Evolutionary conservation across 169 alveolate species (phyloP), one percentile per base, ranked within the genome.

Genomic region (Babesia caballi): DNA sequence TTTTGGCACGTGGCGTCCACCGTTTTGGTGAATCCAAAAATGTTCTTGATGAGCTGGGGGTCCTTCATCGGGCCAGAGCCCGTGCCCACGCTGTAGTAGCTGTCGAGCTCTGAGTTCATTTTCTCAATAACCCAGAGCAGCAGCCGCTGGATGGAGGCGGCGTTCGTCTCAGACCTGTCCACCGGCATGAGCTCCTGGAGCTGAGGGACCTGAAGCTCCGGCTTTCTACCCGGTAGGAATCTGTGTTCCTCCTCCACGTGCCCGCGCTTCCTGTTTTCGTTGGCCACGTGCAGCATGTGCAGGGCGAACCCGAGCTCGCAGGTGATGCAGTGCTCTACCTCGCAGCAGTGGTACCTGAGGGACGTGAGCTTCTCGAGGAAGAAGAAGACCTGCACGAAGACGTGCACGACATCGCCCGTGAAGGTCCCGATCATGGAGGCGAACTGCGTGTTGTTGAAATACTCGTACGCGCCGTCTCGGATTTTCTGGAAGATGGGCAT

Each of bases 221-320:
- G 50, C 32, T 49, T 33, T 25, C 50, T 56, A 42, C 46, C 40
- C 33, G 47, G 19, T 23, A 3, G 11, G 33, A 25, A 21, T 21
- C 15, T 51, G 33, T 41, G 17, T 25, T 68, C 65, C 23, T 25
- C 74, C 30, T 69, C 77, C 36, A 27, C 36, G 27, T 35, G 15
- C 14, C 74, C 68, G 17, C n/a, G 28, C n/a, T 71, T 59, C n/a
- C 53, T 67, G 40, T 81, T 71, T 14, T 71, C 84, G 47, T 81
- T 68, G 30, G 59, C 65, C 23, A 71, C 74, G 11, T 61, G 54
- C 5, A 81, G 58, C 63, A 44, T 61, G 49, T 70, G 77, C 30
- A 81, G 25, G 33, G 81, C 88, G 32, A 71, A 81, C 6, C 84
- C 88, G 19, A 81, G 35, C 35, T 70, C 78, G 72, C 88, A 81